Conservation (phyloP, 2,329 filamentous ascomycete species). For the Xylaria sp. region DNA sequence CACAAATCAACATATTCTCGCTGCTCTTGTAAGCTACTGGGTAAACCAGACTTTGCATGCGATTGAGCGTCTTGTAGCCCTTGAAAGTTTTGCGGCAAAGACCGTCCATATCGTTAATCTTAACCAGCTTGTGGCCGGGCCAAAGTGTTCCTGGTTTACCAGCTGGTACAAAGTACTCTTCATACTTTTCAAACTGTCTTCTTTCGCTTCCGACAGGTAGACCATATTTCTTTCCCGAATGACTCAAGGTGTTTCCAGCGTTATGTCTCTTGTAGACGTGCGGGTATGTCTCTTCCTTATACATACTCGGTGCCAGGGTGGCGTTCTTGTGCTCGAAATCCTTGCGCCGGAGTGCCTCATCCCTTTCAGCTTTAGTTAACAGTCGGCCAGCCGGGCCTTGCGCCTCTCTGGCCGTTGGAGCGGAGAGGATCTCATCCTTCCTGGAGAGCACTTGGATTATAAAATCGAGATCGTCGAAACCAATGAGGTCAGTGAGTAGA, state of each 20-base stretch:
- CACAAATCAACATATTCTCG: slow-evolving; percentile 99
- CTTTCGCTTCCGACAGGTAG: slow-evolving; percentile 80
- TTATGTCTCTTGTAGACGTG: slow-evolving; percentile 89
- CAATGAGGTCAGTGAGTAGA: slow-evolving; percentile 86
- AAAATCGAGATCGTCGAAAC: slow-evolving; percentile 93
- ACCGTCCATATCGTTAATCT: slow-evolving; percentile 85
- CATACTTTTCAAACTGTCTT: slow-evolving; percentile 79
- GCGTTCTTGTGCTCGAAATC: slow-evolving; percentile 87
- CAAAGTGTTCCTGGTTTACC: slow-evolving; percentile 79
- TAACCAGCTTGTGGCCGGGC: slow-evolving; percentile 77
- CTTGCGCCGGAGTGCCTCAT: slow-evolving; percentile 77
- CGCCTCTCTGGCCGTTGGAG: slow-evolving; percentile 51
- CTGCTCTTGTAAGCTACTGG: slow-evolving; percentile 94
- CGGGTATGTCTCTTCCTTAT: slow-evolving; percentile 82
- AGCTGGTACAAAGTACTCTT: slow-evolving; percentile 89
- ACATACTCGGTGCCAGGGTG: slow-evolving; percentile 74
- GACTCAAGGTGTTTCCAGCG: slow-evolving; percentile 85
- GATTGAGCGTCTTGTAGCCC: slow-evolving; percentile 91
- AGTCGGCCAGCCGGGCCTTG: slow-evolving; percentile 62
- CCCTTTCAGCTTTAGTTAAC: slow-evolving; percentile 79
- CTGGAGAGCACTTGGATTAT: slow-evolving; percentile 89
- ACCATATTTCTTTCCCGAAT: slow-evolving; percentile 82
- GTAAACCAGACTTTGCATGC: slow-evolving; percentile 98
- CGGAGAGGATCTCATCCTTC: slow-evolving; percentile 72
- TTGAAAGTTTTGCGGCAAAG: slow-evolving; percentile 92